Conservation (phyloP, 2,329 filamentous ascomycete genomes). For the Talaromyces sp. region DNA sequence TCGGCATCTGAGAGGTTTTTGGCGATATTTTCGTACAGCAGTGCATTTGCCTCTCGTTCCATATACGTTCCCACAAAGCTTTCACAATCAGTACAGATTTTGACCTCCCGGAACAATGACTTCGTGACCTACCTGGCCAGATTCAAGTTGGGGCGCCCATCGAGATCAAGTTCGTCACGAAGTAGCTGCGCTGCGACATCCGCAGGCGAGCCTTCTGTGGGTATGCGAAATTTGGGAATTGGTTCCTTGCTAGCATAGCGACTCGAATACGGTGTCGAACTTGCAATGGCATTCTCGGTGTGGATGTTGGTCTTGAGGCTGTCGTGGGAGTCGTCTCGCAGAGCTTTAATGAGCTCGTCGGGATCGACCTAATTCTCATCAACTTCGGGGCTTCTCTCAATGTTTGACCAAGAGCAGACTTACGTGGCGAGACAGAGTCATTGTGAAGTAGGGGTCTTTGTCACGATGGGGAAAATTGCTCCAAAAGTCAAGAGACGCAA, state of each 20-base stretch:
- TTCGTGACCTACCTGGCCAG: slow-evolving; percentile 50
- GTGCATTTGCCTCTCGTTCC: slow-evolving; percentile 61
- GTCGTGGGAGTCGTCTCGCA: slow-evolving; percentile 25
- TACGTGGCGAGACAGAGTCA: slow-evolving; percentile 14
- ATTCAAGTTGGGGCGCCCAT: slow-evolving; percentile 65
- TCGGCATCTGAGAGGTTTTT: slow-evolving; percentile 72
- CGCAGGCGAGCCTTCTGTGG: slow-evolving; percentile 27
- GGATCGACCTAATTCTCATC: slow-evolving; percentile 25
- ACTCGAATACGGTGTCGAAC: slow-evolving; percentile 32
- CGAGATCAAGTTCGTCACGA: slow-evolving; percentile 60
- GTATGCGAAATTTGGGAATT: slow-evolving; percentile 34
- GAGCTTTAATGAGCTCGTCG: slow-evolving; percentile 26
- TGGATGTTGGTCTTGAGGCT: slow-evolving; percentile 27
- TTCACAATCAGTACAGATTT: not conserved
- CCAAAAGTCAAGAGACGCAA: not conserved
- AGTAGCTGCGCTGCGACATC: slow-evolving; percentile 64
- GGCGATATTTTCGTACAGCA: slow-evolving; percentile 64
- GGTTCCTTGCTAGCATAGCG: slow-evolving; percentile 32
- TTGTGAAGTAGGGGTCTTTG: not conserved
- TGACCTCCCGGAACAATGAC: not conserved
- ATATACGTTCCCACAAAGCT: slow-evolving; percentile 70
- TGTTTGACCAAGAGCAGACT: not conserved
- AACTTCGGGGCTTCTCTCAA: not conserved
- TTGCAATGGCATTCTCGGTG: slow-evolving; percentile 25
- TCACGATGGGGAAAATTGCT: not conserved